Conservation (phyloP, 2,329 filamentous ascomycete genomes). For the Boeremia exigua region DNA sequence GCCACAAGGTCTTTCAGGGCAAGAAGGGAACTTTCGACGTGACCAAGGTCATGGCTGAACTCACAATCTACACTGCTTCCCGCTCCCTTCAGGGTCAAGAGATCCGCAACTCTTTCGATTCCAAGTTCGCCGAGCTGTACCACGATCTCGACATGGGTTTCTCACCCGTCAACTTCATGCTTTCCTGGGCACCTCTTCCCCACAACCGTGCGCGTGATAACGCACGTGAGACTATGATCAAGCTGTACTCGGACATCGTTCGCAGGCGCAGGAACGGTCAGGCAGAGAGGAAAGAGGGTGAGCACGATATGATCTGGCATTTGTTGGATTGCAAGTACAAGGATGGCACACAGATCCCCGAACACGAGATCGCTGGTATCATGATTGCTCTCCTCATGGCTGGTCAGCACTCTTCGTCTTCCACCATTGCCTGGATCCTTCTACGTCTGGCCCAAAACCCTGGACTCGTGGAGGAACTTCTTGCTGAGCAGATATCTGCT, state of each 20-base stretch:
- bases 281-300: slow-evolving; percentile 52
- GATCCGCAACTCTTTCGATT: slow-evolving; percentile 80
- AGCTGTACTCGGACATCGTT: slow-evolving; percentile 84
- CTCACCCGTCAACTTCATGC: slow-evolving; percentile 85
- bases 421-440: slow-evolving; percentile 84
- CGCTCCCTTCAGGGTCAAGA: slow-evolving; percentile 84
- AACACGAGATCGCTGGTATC: slow-evolving; percentile 87
- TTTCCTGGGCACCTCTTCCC: slow-evolving; percentile 87
- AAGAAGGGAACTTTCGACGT: slow-evolving; percentile 74
- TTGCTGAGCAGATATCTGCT: slow-evolving; percentile 77
- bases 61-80: slow-evolving; percentile 89
- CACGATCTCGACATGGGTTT: slow-evolving; percentile 92
- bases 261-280: slow-evolving; percentile 68
- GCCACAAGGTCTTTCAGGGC: slow-evolving; percentile 69
- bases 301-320: slow-evolving; percentile 85
- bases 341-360: slow-evolving; percentile 77
- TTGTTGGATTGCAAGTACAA: slow-evolving; percentile 87
- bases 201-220: slow-evolving; percentile 82
- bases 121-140: slow-evolving; percentile 80
- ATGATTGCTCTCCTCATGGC: slow-evolving; percentile 95
- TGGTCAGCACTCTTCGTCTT: slow-evolving; percentile 87
- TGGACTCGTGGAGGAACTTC: slow-evolving; percentile 79
- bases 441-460: slow-evolving; percentile 79
- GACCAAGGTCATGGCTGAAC: slow-evolving; percentile 77
- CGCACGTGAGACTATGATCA: slow-evolving; percentile 80